phyloP scores from a whole-genome alignment of 495 filamentous ascomycete genomes.

The Penicillium egyptiacum region DNA sequence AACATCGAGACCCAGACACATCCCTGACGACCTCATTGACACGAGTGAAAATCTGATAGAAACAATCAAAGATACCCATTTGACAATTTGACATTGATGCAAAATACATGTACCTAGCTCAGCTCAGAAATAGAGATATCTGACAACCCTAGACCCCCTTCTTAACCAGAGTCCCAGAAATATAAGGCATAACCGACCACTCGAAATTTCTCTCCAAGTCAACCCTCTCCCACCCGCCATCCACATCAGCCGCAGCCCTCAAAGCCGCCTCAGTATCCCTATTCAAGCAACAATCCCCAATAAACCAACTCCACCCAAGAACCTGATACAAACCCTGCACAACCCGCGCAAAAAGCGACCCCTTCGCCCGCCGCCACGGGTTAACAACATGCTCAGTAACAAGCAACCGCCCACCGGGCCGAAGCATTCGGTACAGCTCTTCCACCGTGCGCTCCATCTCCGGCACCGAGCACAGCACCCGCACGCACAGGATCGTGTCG shows the following conservation, averaged over 20 bases:
- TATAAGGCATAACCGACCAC: slow-evolving; percentile 54
- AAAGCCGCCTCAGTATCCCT: slow-evolving; percentile 56
- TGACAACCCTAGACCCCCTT: slow-evolving; percentile 18
- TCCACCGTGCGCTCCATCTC: slow-evolving; percentile 55
- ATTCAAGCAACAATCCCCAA: slow-evolving; percentile 61
- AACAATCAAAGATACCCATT: slow-evolving; percentile 26
- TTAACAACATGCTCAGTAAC: slow-evolving; percentile 70
- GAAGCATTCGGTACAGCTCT: slow-evolving; percentile 61
- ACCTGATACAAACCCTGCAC: slow-evolving; percentile 34
- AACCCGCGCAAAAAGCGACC: slow-evolving; percentile 49
- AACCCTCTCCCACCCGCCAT: slow-evolving; percentile 57
- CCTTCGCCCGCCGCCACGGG: slow-evolving; percentile 47
- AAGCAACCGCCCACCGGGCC: slow-evolving; percentile 66
- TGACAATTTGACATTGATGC: slow-evolving; percentile 6
- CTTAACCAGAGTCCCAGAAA: slow-evolving; percentile 55
- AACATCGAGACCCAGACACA: neutral
- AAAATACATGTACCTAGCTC: neutral
- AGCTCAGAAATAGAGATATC: neutral
- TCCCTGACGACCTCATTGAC: neutral
- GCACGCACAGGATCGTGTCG: slow-evolving; percentile 67
- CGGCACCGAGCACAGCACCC: slow-evolving; percentile 73
- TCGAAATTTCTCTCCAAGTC: slow-evolving; percentile 51
- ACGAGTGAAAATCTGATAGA: neutral
- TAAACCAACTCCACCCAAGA: slow-evolving; percentile 45
- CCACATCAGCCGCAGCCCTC: slow-evolving; percentile 38